Evolutionary conservation across 345 rosid species (phyloP).

Genomic region (Chamaenerion angustifolium): DNA sequence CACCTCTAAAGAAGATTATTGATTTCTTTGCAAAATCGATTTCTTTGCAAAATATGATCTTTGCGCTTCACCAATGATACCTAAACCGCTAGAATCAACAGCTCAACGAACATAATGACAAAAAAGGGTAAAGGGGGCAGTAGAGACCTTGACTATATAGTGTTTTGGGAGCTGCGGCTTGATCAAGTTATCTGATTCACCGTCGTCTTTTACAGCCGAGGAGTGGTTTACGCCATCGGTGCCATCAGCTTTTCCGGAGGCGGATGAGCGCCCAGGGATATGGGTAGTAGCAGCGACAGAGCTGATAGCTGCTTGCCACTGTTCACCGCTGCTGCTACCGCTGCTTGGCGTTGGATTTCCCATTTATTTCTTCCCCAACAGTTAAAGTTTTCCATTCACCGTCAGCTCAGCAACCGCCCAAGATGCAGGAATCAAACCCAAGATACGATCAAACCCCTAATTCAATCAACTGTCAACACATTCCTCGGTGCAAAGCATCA

Average conservation of each 20-base stretch:
- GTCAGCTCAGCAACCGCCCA: no score
- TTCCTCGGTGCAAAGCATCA: no score
- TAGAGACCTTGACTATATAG: slow-evolving; percentile 57
- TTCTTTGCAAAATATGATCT: no score
- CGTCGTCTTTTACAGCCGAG: slow-evolving; percentile 5
- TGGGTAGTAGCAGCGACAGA: slow-evolving; percentile 41
- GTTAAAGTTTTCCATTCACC: no score
- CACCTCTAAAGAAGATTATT: no score
- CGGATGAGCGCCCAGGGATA: slow-evolving; percentile 28
- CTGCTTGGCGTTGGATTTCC: slow-evolving; percentile 20
- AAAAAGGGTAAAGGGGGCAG: background rate
- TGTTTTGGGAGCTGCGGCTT: slow-evolving; percentile 55
- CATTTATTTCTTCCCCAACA: background rate
- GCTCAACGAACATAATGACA: background rate
- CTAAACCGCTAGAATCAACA: background rate
- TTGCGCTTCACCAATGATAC: background rate
- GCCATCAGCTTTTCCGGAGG: slow-evolving; percentile 9
- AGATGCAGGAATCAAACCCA: no score
- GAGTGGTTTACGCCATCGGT: slow-evolving; percentile 5
- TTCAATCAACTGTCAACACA: no score
- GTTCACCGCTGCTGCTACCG: slow-evolving; percentile 43
- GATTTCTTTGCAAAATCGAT: no score
- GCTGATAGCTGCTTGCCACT: slow-evolving; percentile 67
- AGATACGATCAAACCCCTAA: no score
- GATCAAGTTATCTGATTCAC: slow-evolving; percentile 13